Evolutionary conservation across 2,329 filamentous ascomycete species (phyloP), one percentile per base, ranked within the genome.

Genomic region (Fusarium sp.): DNA sequence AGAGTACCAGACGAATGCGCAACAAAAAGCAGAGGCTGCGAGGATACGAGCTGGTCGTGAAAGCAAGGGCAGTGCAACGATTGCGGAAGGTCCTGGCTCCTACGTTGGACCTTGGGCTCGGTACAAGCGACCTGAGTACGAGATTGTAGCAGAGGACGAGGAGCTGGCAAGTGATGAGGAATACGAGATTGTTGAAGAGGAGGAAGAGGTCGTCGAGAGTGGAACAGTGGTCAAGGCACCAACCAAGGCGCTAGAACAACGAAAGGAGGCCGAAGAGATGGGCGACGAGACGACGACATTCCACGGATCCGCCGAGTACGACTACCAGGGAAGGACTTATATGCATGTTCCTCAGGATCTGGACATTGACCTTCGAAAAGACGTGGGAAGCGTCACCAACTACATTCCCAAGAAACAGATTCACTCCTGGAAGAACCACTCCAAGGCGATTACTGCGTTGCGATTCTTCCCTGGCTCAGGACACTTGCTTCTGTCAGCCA

Each of bases 331-430:
- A 47, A 87, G 96, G 70, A 97, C 95, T 34, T 99, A 97, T 79
- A 98, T 99, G 95, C 96, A 99, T 80, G 87, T 98, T 45, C 96
- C 96, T 5, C 94, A 94, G 78, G 94, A 97, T 78, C 83, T 97
- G 80, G 93, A 94, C 76, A 84, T 97, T 77, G 92, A 97, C 77
- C 84, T 99, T 73, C 88, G 86, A 69, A 97, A 96, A 81, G 94
- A 97, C 64, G 79, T 85, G 44, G 93, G 92, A 73, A 94, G 91
- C 76, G 80, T 88, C 76, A 94, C 94, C 77, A 98, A 97, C 79
- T 99, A 89, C 77, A 93, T 97, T 59, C 96, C 96, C 38, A 98
- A 97, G 85, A 98, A 97, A 82, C 86, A 96, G 73, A 86, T 98
- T 46, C 92, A 97, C 77, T 92, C 92, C 28, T 99, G 93, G 92